Conservation (phyloP, 371 early-diverging fungal genomes). For the Mucor ambiguus region DNA sequence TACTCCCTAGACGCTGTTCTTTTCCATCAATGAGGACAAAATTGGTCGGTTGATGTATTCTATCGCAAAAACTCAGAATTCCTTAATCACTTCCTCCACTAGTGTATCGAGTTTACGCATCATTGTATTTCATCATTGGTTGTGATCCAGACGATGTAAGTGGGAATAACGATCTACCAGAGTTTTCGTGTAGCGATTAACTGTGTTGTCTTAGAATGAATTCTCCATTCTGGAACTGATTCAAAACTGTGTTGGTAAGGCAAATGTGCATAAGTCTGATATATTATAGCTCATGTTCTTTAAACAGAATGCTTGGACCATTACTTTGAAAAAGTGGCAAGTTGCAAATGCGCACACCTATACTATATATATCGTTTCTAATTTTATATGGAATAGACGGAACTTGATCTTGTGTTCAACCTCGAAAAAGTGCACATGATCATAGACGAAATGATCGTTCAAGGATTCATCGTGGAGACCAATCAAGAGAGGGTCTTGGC, state of each 20-base stretch:
- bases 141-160: conserved; percentile 35
- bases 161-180: not conserved
- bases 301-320: conserved; percentile 39
- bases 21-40: conserved; percentile 17
- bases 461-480: conserved; percentile 45
- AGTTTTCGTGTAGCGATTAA: not conserved
- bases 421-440: conserved; percentile 53
- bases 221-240: conserved; percentile 50
- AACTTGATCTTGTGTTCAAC: conserved; percentile 53
- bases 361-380: not conserved
- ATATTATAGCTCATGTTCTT: not conserved
- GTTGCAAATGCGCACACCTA: not conserved
- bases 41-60: conserved; percentile 24
- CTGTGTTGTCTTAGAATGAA: conserved; percentile 39
- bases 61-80: not conserved
- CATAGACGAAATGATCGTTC: conserved; percentile 50
- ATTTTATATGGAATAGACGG: conserved; percentile 35
- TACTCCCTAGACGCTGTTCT: conserved; percentile 21
- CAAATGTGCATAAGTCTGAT: not conserved
- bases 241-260: conserved; percentile 51
- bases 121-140: conserved; percentile 50
- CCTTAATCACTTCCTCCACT: not conserved
- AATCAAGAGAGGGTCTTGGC: conserved; percentile 36
- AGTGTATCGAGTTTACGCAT: conserved; percentile 49
- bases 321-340: conserved; percentile 53